Conservation (phyloP, 2,329 filamentous ascomycete genomes). For the Talaromyces pinophilus region DNA sequence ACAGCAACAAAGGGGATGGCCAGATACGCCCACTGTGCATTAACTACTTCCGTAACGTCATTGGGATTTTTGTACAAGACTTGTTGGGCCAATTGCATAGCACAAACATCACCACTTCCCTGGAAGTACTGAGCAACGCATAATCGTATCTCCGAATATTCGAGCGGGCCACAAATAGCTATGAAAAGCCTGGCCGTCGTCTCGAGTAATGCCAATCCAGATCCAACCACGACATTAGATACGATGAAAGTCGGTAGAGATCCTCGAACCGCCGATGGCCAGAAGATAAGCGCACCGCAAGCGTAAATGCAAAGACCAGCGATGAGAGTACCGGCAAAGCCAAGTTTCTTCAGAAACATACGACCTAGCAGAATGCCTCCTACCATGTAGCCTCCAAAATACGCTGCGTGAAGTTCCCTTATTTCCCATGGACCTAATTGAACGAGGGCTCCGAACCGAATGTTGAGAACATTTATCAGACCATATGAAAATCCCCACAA, state of each 20-base stretch:
- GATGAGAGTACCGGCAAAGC: conserved; percentile 7
- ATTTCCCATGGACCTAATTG: background rate
- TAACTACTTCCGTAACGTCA: conserved; percentile 42
- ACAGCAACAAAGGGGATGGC: conserved; percentile 56
- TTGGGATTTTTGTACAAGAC: conserved; percentile 43
- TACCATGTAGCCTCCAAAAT: conserved; percentile 1
- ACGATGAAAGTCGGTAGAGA: conserved; percentile 7
- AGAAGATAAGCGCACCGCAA: conserved; percentile 9
- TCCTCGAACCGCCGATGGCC: conserved; percentile 3
- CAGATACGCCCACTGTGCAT: conserved; percentile 7
- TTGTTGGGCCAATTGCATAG: conserved; percentile 51
- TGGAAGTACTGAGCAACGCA: conserved; percentile 50
- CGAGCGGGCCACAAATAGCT: conserved; percentile 13
- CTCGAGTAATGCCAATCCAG: conserved; percentile 9
- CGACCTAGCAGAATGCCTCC: conserved; percentile 3
- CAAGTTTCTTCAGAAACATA: background rate
- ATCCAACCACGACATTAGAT: conserved; percentile 8
- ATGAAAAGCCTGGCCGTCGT: conserved; percentile 3
- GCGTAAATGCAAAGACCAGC: conserved; percentile 19
- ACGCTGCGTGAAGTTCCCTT: background rate
- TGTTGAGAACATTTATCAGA: background rate
- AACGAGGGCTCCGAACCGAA: background rate
- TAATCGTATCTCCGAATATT: conserved; percentile 13
- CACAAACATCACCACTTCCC: background rate
- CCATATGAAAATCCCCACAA: conserved; percentile 11